Percentiles rank a stretch among this genome's conserved stretches.
phyloP scores from a whole-genome alignment of 345 rosid genomes.

The Clarkia xantiana region DNA sequence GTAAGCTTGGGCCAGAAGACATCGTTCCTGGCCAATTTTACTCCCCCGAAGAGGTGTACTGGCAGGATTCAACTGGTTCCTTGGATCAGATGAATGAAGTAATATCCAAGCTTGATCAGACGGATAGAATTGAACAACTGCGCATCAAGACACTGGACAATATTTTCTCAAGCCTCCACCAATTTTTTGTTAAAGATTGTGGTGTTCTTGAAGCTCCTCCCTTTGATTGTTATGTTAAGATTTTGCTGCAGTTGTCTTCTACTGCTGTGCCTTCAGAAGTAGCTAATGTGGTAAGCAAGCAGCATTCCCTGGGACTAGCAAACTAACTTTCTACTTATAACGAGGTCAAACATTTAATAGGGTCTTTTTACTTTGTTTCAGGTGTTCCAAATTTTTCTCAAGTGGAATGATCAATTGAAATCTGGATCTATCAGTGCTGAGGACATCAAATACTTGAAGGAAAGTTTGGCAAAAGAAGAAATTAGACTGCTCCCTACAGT shows the following conservation, averaged over 20 bases:
- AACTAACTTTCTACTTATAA: no score
- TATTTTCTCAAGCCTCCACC: conserved; percentile 72
- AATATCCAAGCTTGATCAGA: conserved; percentile 17
- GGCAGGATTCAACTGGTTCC: conserved; percentile 73
- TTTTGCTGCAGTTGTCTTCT: conserved; percentile 47
- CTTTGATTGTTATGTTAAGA: conserved; percentile 38
- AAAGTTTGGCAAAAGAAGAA: conserved; percentile 42
- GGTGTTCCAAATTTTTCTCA: conserved; percentile 70
- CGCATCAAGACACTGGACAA: conserved; percentile 42
- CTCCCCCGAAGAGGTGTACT: conserved; percentile 54
- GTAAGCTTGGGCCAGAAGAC: conserved; percentile 34
- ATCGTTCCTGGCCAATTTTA: conserved; percentile 50
- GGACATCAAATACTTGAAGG: conserved; percentile 43
- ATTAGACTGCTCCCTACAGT: conserved; percentile 66
- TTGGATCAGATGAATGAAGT: conserved; percentile 35
- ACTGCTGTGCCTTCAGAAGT: conserved; percentile 55
- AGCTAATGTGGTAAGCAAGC: conserved; percentile 55
- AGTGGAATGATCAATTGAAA: conserved; percentile 61
- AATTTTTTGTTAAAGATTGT: conserved; percentile 68
- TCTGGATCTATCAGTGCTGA: conserved; percentile 40
- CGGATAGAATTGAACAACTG: conserved; percentile 16
- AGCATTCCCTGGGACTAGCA: not conserved
- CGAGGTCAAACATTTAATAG: not conserved
- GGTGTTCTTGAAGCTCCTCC: conserved; percentile 63
- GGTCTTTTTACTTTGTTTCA: conserved; percentile 16